These are phyloP conservation scores for Cornus kousa DNA, from an alignment of 148 eudicot genomes.

Conservation along the genomic window DNA sequence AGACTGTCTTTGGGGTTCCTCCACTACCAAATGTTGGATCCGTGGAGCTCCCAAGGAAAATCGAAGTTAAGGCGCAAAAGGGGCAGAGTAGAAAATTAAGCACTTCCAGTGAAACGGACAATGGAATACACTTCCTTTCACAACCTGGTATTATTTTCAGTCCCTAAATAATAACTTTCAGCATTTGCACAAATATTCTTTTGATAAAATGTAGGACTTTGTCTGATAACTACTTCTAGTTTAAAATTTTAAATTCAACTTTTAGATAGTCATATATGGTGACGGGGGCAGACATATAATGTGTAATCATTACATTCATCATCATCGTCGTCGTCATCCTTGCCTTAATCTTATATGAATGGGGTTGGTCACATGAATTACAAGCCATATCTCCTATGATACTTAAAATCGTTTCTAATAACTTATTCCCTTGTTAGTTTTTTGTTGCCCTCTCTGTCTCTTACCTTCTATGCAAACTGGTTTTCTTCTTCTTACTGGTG, in stretches of 20 bases:
- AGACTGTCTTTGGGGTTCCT: constrained; percentile 51
- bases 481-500: too few relatives aligned
- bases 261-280: neutral
- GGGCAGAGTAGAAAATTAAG: constrained; percentile 24
- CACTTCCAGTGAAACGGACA: constrained; percentile 18
- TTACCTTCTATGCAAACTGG: too few relatives aligned
- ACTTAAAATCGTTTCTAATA: too few relatives aligned
- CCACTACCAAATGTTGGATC: constrained; percentile 34
- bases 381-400: too few relatives aligned
- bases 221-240: neutral
- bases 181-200: neutral
- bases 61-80: constrained; percentile 28
- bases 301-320: too few relatives aligned
- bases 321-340: too few relatives aligned
- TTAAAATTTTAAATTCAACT: neutral
- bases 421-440: too few relatives aligned
- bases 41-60: constrained; percentile 14
- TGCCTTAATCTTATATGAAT: too few relatives aligned
- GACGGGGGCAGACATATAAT: too few relatives aligned
- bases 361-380: too few relatives aligned
- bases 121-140: constrained; percentile 21
- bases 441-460: too few relatives aligned
- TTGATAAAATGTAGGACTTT: neutral
- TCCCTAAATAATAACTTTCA: constrained; percentile 2
- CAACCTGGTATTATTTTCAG: constrained; percentile 34